Evolutionary conservation across 2,329 filamentous ascomycete species (phyloP).

Genomic region (Blastomyces gilchristii): DNA sequence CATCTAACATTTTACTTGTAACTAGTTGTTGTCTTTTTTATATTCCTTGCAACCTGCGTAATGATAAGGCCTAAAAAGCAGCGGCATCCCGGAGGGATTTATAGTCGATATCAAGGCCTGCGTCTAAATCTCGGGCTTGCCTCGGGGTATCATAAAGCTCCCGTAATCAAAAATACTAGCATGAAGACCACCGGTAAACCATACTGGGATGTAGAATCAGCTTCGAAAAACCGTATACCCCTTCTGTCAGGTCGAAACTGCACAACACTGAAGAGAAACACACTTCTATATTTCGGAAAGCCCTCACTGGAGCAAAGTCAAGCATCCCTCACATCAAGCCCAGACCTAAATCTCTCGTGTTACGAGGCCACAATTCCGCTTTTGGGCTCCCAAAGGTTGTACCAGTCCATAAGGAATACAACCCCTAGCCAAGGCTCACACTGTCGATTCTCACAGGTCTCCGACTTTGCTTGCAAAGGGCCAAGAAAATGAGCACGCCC

Average conservation of each 20-base stretch:
- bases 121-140: background rate
- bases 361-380: background rate
- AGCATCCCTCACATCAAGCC: slow-evolving; percentile 7
- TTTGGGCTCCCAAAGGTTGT: background rate
- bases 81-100: background rate
- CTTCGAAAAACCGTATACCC: slow-evolving; percentile 14
- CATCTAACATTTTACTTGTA: background rate
- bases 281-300: slow-evolving; percentile 10
- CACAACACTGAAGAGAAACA: slow-evolving; percentile 7
- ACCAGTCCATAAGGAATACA: background rate
- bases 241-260: slow-evolving; percentile 1
- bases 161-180: background rate
- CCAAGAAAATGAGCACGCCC: background rate
- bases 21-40: background rate
- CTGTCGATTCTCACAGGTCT: background rate
- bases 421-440: background rate
- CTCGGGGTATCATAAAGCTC: background rate
- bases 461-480: background rate
- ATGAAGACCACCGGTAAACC: background rate
- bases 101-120: slow-evolving; percentile 5
- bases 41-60: slow-evolving; percentile 2
- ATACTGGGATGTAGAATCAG: slow-evolving; percentile 14
- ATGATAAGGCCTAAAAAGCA: slow-evolving; percentile 3
- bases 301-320: slow-evolving; percentile 5
- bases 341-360: slow-evolving; percentile 5